These are phyloP conservation scores for Dentipellis fragilis DNA, from an alignment of 768 basidiomycete species.

Conservation along the genomic window DNA sequence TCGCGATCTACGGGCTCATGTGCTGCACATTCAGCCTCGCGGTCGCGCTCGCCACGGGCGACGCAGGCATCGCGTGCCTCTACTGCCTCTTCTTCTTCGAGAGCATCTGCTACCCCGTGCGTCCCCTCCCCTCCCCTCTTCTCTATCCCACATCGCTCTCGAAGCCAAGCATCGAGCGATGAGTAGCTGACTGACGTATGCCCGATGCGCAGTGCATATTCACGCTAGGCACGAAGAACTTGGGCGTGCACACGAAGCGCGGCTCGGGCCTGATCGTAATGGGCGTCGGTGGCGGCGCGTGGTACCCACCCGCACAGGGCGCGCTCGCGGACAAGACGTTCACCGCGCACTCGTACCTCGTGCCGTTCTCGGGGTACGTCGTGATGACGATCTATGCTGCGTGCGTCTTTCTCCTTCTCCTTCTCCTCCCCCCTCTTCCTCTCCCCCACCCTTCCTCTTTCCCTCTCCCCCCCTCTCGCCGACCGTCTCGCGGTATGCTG, in stretches of 20 bases:
- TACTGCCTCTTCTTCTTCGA: conserved; percentile 67
- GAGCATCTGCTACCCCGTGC: conserved; percentile 60
- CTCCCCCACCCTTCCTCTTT: neutral
- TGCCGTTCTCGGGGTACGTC: conserved; percentile 48
- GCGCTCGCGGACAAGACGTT: conserved; percentile 38
- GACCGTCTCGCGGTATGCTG: neutral
- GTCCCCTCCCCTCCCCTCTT: conserved; percentile 9
- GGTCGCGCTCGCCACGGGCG: conserved; percentile 39
- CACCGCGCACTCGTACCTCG: conserved; percentile 47
- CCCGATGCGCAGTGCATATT: conserved; percentile 37
- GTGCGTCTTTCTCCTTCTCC: conserved; percentile 24
- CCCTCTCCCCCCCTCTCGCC: neutral
- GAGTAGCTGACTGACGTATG: neutral
- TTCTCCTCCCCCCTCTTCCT: no score
- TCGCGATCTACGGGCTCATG: conserved; percentile 39
- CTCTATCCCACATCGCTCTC: no score
- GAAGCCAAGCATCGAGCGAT: no score
- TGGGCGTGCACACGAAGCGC: conserved; percentile 48
- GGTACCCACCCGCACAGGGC: conserved; percentile 56
- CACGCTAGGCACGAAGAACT: conserved; percentile 54
- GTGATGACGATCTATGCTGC: conserved; percentile 48
- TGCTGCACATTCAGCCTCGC: conserved; percentile 45
- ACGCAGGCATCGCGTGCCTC: conserved; percentile 47
- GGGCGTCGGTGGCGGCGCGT: conserved; percentile 61
- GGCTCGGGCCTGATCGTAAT: conserved; percentile 59